Percentiles rank a stretch among this genome's conserved stretches.
phyloP scores from a whole-genome alignment of 2,329 filamentous ascomycete species.

The Ophiostoma pallidulum region DNA sequence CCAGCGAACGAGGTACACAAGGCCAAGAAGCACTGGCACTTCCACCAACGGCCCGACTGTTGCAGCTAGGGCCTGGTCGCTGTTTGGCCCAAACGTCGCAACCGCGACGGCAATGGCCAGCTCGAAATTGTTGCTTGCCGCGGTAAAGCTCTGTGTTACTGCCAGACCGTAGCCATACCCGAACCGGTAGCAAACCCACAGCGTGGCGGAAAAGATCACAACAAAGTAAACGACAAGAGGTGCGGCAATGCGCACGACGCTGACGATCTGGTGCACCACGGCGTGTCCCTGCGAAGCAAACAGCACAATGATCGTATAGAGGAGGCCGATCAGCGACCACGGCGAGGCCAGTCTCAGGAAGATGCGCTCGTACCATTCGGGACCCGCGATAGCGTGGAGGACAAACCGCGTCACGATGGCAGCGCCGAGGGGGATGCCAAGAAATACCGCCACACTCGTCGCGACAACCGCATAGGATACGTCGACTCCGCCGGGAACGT shows the following conservation, averaged over 20 bases:
- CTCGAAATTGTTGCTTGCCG: constrained; percentile 89
- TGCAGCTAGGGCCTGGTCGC: constrained; percentile 69
- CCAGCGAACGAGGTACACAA: constrained; percentile 66
- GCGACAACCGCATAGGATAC: constrained; percentile 60
- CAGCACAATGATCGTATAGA: constrained; percentile 80
- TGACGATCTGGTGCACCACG: constrained; percentile 74
- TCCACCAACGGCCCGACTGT: constrained; percentile 83
- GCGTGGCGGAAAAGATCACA: constrained; percentile 61
- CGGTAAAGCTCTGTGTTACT: constrained; percentile 76
- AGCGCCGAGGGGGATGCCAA: constrained; percentile 73
- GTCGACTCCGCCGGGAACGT: constrained; percentile 24
- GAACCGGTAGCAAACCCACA: constrained; percentile 51
- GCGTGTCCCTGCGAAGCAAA: constrained; percentile 72
- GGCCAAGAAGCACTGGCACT: constrained; percentile 66
- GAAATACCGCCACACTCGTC: constrained; percentile 71
- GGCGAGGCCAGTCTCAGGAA: constrained; percentile 65
- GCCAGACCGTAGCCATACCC: constrained; percentile 65
- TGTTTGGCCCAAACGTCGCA: constrained; percentile 66
- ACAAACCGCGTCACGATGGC: constrained; percentile 65
- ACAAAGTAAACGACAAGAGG: constrained; percentile 76
- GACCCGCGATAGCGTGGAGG: constrained; percentile 45
- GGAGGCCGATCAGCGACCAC: constrained; percentile 68
- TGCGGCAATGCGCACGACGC: constrained; percentile 70
- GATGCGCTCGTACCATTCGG: constrained; percentile 53
- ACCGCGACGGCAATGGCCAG: constrained; percentile 82